Conservation (phyloP, 768 basidiomycete species). For the Holtermanniella nyarrowii region DNA sequence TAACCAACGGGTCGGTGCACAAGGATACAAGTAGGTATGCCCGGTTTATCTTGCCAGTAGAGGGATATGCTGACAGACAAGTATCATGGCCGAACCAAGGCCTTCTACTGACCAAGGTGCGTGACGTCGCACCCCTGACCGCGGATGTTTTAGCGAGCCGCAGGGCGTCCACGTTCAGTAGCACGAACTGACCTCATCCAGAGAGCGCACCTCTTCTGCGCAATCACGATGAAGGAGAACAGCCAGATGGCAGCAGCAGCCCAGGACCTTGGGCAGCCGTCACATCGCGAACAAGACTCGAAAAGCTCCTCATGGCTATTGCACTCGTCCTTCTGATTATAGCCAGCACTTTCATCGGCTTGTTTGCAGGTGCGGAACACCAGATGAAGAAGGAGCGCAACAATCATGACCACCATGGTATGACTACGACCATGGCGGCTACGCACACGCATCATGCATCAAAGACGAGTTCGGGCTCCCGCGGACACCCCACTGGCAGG, state of each 20-base stretch:
- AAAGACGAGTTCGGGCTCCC: conserved; percentile 45
- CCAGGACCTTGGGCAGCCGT: conserved; percentile 13
- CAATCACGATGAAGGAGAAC: conserved; percentile 5
- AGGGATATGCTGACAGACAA: too few species aligned
- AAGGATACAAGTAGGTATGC: too few species aligned
- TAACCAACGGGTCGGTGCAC: too few species aligned
- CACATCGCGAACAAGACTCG: conserved; percentile 44
- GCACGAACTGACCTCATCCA: conserved; percentile 8
- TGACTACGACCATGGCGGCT: conserved; percentile 27
- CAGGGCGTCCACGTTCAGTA: too few species aligned
- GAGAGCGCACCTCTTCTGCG: conserved; percentile 40
- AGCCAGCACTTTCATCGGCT: conserved; percentile 77
- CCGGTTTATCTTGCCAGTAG: too few species aligned
- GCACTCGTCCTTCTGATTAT: conserved; percentile 68
- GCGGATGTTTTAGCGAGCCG: too few species aligned
- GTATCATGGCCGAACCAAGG: conserved; percentile 31
- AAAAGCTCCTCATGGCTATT: conserved; percentile 67
- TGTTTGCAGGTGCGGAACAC: conserved; percentile 82
- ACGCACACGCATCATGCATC: conserved; percentile 30
- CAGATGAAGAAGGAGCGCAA: conserved; percentile 48
- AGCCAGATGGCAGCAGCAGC: conserved; percentile 1
- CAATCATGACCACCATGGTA: conserved; percentile 16
- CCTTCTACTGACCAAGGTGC: conserved; percentile 38
- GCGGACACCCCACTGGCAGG: conserved; percentile 21
- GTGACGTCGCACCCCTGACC: conserved; percentile 3